Evolutionary conservation across 495 filamentous ascomycete genomes (phyloP).

Genomic region (Tirmania nivea): DNA sequence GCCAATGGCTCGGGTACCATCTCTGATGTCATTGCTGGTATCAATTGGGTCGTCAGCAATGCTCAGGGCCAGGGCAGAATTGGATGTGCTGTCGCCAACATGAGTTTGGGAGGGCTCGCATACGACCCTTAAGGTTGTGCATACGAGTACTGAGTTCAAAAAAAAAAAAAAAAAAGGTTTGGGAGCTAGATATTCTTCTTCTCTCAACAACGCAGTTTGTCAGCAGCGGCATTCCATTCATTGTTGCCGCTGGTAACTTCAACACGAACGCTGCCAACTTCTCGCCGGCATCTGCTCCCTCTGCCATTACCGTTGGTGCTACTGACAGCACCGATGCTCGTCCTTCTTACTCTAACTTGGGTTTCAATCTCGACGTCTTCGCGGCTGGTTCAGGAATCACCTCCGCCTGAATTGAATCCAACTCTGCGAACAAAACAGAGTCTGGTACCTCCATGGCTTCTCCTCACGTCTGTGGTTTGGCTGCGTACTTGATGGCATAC

Average conservation of each 20-base stretch:
- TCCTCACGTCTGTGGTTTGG: conserved; percentile 33
- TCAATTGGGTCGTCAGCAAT: conserved; percentile 37
- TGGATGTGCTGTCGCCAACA: conserved; percentile 26
- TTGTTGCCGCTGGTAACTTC: conserved; percentile 45
- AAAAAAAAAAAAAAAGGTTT: conserved; percentile 11
- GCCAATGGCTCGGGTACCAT: conserved; percentile 34
- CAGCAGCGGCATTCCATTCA: conserved; percentile 34
- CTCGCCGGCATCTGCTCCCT: conserved; percentile 34
- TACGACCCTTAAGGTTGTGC: too few relatives aligned
- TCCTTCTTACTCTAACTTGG: conserved; percentile 22
- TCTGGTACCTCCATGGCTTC: conserved; percentile 35
- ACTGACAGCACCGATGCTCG: conserved; percentile 14
- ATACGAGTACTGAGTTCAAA: too few relatives aligned
- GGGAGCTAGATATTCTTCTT: conserved; percentile 1
- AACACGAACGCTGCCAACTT: conserved; percentile 29
- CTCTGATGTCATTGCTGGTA: conserved; percentile 36
- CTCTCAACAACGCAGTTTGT: conserved; percentile 29
- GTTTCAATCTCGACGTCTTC: conserved; percentile 21
- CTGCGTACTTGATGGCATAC: conserved; percentile 26
- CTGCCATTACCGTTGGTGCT: conserved; percentile 26
- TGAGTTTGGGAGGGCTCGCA: conserved; percentile 30
- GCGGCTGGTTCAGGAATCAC: conserved; percentile 22
- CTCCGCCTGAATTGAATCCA: conserved; percentile 21
- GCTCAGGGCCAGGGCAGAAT: conserved; percentile 22
- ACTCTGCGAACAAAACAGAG: conserved; percentile 17